phyloP scores from a whole-genome alignment of 2,329 filamentous ascomycete species.

The Immersiporthe knoxdaviesiana region DNA sequence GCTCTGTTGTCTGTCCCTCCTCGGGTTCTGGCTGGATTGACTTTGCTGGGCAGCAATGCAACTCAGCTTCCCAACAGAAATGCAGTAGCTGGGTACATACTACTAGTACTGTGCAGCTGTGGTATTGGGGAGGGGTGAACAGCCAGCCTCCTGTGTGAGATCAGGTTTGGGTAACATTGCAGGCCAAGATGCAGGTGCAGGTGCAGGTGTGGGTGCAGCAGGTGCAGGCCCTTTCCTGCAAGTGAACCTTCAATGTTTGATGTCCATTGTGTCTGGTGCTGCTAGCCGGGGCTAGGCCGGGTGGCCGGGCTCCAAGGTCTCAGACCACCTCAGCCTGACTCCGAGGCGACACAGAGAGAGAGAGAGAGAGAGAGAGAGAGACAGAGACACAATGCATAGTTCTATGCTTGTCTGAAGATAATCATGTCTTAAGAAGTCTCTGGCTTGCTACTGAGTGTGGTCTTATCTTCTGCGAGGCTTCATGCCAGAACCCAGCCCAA shows the following conservation, averaged over 20 bases:
- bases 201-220: neutral
- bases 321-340: slow-evolving; percentile 3
- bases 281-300: neutral
- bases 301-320: neutral
- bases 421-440: neutral
- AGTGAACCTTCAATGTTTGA: neutral
- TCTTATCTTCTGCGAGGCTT: neutral
- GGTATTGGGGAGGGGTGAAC: neutral
- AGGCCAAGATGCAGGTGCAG: neutral
- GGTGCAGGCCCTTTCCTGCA: neutral
- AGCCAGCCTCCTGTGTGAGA: neutral
- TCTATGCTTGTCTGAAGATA: neutral
- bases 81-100: neutral
- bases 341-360: too few species aligned
- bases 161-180: neutral
- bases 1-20: neutral
- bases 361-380: too few species aligned
- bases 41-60: neutral
- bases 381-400: neutral
- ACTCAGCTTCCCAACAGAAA: neutral
- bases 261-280: neutral
- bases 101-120: neutral
- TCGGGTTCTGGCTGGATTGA: neutral
- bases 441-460: neutral
- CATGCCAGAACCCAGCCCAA: neutral